These are phyloP conservation scores for Chlorencoelia australis DNA, from an alignment of 2,329 filamentous ascomycete genomes.

Conservation along the genomic window DNA sequence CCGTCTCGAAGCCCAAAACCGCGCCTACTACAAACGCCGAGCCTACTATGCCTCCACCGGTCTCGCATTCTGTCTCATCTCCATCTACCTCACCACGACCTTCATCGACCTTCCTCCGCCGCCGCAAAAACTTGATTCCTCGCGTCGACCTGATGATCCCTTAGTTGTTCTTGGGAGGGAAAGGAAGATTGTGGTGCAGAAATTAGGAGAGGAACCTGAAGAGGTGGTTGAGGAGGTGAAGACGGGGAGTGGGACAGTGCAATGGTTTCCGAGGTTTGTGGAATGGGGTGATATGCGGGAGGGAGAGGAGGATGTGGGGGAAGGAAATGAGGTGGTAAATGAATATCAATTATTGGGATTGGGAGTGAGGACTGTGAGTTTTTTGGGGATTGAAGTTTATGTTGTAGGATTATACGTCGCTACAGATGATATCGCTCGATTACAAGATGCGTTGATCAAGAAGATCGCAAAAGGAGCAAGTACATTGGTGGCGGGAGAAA, in stretches of 20 bases:
- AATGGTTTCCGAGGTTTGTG: conserved; percentile 23
- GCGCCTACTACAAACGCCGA: conserved; percentile 24
- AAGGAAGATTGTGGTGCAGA: conserved; percentile 23
- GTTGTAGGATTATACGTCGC: conserved; percentile 89
- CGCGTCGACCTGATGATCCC: conserved; percentile 14
- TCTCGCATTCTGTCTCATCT: conserved; percentile 22
- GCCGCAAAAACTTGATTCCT: conserved; percentile 4
- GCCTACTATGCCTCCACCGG: conserved; percentile 22
- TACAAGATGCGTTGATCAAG: conserved; percentile 69
- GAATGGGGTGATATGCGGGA: conserved; percentile 18
- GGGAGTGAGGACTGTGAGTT: conserved; percentile 81
- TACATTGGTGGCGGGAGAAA: conserved; percentile 73
- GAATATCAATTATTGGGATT: conserved; percentile 86
- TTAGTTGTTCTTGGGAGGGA: conserved; percentile 22
- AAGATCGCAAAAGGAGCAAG: conserved; percentile 65
- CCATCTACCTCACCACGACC: conserved; percentile 24
- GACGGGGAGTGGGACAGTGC: conserved; percentile 25
- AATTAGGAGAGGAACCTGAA: conserved; percentile 22
- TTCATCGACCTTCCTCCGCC: conserved; percentile 18
- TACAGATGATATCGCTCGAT: conserved; percentile 66
- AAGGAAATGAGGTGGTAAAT: no score
- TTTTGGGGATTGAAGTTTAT: conserved; percentile 85
- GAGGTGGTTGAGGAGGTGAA: conserved; percentile 31
- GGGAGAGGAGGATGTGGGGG: conserved; percentile 13
- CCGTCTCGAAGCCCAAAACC: conserved; percentile 17